Percentiles rank a stretch among this genome's conserved stretches.
phyloP scores from a whole-genome alignment of 1,284 basidiomycete species.

The Porogramme epimiltina region DNA sequence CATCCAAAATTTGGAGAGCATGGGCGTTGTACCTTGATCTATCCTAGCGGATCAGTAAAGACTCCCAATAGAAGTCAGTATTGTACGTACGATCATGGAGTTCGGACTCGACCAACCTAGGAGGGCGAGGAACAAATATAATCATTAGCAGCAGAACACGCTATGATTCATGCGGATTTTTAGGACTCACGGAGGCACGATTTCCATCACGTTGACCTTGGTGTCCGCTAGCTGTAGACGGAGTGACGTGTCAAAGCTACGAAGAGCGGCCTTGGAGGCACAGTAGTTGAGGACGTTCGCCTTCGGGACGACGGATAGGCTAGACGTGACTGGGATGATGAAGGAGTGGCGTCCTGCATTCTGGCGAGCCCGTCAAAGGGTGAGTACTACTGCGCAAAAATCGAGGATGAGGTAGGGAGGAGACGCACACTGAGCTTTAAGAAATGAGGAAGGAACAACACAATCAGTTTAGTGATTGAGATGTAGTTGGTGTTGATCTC shows the following conservation, averaged over 20 bases:
- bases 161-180: no score
- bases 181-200: slow-evolving; percentile 57
- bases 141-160: background rate
- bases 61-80: background rate
- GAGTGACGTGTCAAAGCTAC: slow-evolving; percentile 53
- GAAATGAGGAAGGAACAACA: slow-evolving; percentile 59
- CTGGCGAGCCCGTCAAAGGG: no score
- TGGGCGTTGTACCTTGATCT: slow-evolving; percentile 55
- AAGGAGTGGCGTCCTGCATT: slow-evolving; percentile 47
- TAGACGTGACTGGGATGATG: slow-evolving; percentile 56
- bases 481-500: slow-evolving; percentile 63
- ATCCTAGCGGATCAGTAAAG: background rate
- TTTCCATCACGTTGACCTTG: slow-evolving; percentile 58
- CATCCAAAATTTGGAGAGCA: slow-evolving; percentile 59
- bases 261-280: slow-evolving; percentile 65
- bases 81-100: slow-evolving; percentile 55
- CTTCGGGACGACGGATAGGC: slow-evolving; percentile 48
- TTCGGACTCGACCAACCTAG: slow-evolving; percentile 63
- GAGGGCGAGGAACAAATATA: background rate
- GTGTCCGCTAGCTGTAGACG: slow-evolving; percentile 49
- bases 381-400: no score
- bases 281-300: slow-evolving; percentile 51
- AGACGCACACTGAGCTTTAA: slow-evolving; percentile 48
- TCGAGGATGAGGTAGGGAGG: no score
- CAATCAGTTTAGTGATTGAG: slow-evolving; percentile 51